Percentiles rank a stretch among this genome's conserved stretches.
These are phyloP conservation scores for Leccinum insigne DNA, from an alignment of 1,284 basidiomycete species.

Conservation along the genomic window DNA sequence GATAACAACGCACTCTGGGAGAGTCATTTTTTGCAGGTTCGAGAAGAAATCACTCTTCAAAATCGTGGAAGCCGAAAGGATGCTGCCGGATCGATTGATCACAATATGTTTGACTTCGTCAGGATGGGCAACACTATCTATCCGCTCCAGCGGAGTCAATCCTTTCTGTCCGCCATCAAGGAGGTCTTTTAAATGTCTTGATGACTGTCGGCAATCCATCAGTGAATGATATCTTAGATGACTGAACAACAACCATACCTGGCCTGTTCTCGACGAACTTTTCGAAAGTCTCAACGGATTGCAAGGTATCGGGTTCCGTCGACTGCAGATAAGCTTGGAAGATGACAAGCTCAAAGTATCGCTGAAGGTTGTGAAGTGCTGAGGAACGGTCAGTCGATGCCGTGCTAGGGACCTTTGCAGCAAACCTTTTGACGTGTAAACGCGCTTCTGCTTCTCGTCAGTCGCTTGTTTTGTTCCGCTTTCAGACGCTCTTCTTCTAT, in stretches of 20 bases:
- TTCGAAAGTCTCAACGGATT: slow-evolving; percentile 78
- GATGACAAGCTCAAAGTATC: slow-evolving; percentile 91
- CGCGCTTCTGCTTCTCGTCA: slow-evolving; percentile 68
- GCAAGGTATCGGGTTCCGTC: slow-evolving; percentile 78
- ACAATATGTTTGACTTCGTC: slow-evolving; percentile 91
- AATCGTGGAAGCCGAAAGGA: slow-evolving; percentile 92
- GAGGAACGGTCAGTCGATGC: slow-evolving; percentile 5
- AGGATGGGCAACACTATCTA: slow-evolving; percentile 80
- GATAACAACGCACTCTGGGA: slow-evolving; percentile 72
- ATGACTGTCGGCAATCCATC: slow-evolving; percentile 60
- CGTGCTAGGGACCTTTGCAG: slow-evolving; percentile 2
- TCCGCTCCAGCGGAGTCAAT: slow-evolving; percentile 83
- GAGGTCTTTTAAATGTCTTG: slow-evolving; percentile 94
- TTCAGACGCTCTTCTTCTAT: slow-evolving; percentile 81
- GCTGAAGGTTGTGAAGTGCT: slow-evolving; percentile 81
- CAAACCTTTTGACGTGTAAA: slow-evolving; percentile 70
- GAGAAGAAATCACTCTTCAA: slow-evolving; percentile 98
- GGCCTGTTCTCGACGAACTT: slow-evolving; percentile 81
- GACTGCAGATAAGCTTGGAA: slow-evolving; percentile 96
- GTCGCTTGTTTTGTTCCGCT: slow-evolving; percentile 80
- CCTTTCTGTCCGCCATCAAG: slow-evolving; percentile 77
- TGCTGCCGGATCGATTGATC: slow-evolving; percentile 80
- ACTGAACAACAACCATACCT: slow-evolving; percentile 43
- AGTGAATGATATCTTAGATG: neutral
- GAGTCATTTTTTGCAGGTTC: slow-evolving; percentile 92